Evolutionary conservation across 805 yeast genomes (phyloP), one percentile per base, ranked within the genome.

Genomic region (Yamadazyma paraphyllophila): DNA sequence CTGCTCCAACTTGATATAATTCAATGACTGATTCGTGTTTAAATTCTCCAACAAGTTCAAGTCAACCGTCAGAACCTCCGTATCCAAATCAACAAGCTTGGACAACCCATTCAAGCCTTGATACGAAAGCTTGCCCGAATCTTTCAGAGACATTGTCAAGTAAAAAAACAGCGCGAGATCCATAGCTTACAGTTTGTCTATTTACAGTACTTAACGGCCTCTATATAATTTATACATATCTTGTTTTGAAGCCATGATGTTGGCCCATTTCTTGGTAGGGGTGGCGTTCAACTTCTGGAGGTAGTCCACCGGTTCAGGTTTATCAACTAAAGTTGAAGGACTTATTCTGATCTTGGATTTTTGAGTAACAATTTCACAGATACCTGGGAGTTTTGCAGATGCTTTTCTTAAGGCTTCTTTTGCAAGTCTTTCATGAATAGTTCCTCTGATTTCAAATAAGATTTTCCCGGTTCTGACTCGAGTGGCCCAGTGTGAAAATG

Each of bases 401-500:
- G 97, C 97, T 64, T 89, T 86, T 64, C 96, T 79, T 57, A 85
- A 78, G 0, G 96, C 94, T 56, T 92, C 97, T 56, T 87, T 80
- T 20, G 97, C 98, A 16, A 88, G 88, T 53, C 80, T 82, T 61
- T 88, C 96, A 66, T 94, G 98, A 56, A 92, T 76, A 51, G 78
- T 71, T 13, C 82, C 84, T 51, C 85, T 86, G 60, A 91, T 81
- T 70, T 94, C 99, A 60, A 91, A 89, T 16, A 91, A 73, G 35
- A 94, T 82, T 61, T 90, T 91, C 3, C 99, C 99, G 0, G 97
- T 91, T 34, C 98, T 96, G 11, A 94, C 94, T 59, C 99, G 82
- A 29, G 83, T 87, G 58, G 96, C 95, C 98, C 98, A 94, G 71
- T 89, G 94, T 59, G 89, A 96, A 62, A 94, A 92, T 0, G 91